These are phyloP conservation scores for Quercus aquifolioides DNA, from an alignment of 306 rosid genomes.

Conservation along the genomic window DNA sequence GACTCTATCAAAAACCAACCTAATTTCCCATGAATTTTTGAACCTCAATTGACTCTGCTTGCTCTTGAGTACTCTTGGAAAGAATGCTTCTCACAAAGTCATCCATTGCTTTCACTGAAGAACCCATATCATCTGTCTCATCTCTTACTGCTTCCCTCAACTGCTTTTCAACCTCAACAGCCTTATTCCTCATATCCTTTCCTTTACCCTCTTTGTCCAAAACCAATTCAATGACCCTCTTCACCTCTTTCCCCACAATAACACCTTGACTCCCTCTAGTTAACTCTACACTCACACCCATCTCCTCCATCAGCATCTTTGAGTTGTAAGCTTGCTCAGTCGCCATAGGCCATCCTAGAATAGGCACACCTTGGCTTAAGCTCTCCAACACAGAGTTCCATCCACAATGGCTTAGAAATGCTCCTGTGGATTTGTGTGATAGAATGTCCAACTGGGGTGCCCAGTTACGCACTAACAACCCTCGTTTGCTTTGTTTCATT, in stretches of 20 bases:
- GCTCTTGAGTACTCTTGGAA: not conserved
- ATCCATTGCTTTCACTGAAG: slow-evolving; percentile 32
- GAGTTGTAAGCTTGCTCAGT: slow-evolving; percentile 69
- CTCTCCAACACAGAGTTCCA: slow-evolving; percentile 84
- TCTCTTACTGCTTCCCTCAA: slow-evolving; percentile 34
- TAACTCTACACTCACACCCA: slow-evolving; percentile 57
- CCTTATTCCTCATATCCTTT: slow-evolving; percentile 48
- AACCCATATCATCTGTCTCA: slow-evolving; percentile 29
- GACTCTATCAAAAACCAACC: too few species aligned
- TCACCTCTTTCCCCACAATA: slow-evolving; percentile 36
- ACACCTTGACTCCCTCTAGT: slow-evolving; percentile 39
- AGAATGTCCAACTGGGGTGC: slow-evolving; percentile 76
- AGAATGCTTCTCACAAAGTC: slow-evolving; percentile 31
- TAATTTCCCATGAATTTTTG: too few species aligned
- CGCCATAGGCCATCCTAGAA: slow-evolving; percentile 73
- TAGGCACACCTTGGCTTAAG: slow-evolving; percentile 62
- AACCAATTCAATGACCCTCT: slow-evolving; percentile 41
- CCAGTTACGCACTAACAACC: slow-evolving; percentile 59
- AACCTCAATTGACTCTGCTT: too few species aligned
- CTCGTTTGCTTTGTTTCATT: slow-evolving; percentile 28
- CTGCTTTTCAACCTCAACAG: slow-evolving; percentile 20
- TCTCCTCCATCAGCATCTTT: slow-evolving; percentile 74
- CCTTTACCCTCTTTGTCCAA: slow-evolving; percentile 43
- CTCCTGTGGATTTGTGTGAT: slow-evolving; percentile 48
- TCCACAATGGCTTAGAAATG: slow-evolving; percentile 75